Base-by-base conservation (phyloP, 2,329 filamentous ascomycete genomes). In the Didymella arachidicola region DNA sequence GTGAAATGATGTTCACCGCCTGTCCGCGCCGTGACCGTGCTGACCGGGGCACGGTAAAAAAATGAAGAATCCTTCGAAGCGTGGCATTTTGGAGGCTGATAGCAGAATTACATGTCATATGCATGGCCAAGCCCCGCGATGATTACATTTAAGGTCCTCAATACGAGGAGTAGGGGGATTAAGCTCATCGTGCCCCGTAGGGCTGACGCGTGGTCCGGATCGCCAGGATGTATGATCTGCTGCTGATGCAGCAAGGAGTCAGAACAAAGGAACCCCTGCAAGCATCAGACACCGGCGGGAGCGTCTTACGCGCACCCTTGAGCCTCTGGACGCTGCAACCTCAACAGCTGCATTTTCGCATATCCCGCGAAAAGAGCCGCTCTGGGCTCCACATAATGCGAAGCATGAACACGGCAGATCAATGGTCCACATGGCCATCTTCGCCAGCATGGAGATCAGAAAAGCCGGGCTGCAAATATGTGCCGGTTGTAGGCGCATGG, bases 181-280 rank as follows among this genome's bases (percentile, higher is more conserved):
- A 41, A 53, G 48, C 44, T 38, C 52, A 46, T 32, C 47, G 36
- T 50, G 8, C 2, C 50, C 39, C 48, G 39, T 60, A 60, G 58
- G 58, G 58, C 58, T 60, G 58, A 54, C 53, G 53, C 53, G 10
- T 53, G 44, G 41, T 44, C 30, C 38, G 34, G 42, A 52, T 51
- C 42, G 8, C 29, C 57, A 16, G 22, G 29, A 38, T 45, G 34
- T 30, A 52, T 30, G 47, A 56, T 53, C 29, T 32, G 27, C 56
- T 60, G 52, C 29, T 32, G 34, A 60, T 56, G 52, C 18, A 48
- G 19, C 45, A 18, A 34, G 25, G 42, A 48, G 52, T 57, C 53
- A 48, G 57, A 60, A 60, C 53, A 57, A 60, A 49, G 42, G 27
- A 46, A 48, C 38, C 53, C 56, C 47, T 51, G 51, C 41, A 55